Conservation (phyloP, 345 rosid species). For the Syzygium grande region DNA sequence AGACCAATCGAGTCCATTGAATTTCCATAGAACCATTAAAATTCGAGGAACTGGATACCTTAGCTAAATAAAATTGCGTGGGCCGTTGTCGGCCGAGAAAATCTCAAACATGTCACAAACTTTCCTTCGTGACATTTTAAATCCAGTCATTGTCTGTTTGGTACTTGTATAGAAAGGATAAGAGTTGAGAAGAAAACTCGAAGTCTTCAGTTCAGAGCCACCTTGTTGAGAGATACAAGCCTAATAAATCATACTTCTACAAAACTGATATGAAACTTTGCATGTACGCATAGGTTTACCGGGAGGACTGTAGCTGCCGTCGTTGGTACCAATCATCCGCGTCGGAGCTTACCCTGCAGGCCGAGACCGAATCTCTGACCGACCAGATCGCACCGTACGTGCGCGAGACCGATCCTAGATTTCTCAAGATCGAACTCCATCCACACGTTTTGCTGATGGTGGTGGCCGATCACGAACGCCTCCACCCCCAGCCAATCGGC, state of each 20-base stretch:
- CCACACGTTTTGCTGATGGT: conserved; percentile 91
- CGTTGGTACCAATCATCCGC: neutral
- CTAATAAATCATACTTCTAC: neutral
- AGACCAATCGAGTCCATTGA: neutral
- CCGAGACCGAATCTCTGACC: conserved; percentile 60
- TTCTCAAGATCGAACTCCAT: conserved; percentile 79
- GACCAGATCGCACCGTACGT: conserved; percentile 64
- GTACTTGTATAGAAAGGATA: neutral
- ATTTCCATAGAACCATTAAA: neutral
- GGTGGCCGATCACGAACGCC: conserved; percentile 86
- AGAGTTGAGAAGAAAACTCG: neutral
- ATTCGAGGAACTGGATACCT: neutral
- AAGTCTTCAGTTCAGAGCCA: neutral
- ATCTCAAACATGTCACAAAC: neutral
- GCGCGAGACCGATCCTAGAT: conserved; percentile 77
- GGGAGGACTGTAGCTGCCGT: neutral
- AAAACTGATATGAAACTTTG: neutral
- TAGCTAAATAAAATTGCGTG: neutral
- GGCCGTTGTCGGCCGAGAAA: neutral
- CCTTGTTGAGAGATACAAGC: neutral
- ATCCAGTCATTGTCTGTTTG: neutral
- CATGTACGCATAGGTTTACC: neutral
- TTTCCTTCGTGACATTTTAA: neutral
- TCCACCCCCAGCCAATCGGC: conserved; percentile 82
- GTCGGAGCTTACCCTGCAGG: neutral